These are phyloP conservation scores for Ophiostoma quercus DNA, from an alignment of 2,329 filamentous ascomycete genomes.

Conservation along the genomic window DNA sequence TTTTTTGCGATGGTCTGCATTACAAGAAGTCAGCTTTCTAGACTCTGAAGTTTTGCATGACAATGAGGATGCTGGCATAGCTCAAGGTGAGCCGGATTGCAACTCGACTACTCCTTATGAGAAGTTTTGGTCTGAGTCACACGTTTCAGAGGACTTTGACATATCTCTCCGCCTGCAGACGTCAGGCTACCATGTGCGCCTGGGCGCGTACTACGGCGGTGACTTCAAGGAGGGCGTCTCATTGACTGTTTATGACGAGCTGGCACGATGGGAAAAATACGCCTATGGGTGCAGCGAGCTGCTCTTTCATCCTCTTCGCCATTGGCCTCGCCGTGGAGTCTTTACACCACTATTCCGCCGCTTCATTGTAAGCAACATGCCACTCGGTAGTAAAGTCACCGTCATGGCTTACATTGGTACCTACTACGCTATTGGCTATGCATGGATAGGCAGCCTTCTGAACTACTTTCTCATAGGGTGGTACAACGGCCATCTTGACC, in stretches of 20 bases:
- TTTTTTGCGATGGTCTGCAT: slow-evolving; percentile 67
- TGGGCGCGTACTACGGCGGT: slow-evolving; percentile 66
- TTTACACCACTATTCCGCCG: slow-evolving; percentile 72
- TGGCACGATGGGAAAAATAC: slow-evolving; percentile 82
- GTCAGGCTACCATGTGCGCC: slow-evolving; percentile 65
- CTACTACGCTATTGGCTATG: slow-evolving; percentile 72
- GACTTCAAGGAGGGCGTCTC: slow-evolving; percentile 81
- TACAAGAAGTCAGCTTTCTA: slow-evolving; percentile 66
- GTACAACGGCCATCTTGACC: slow-evolving; percentile 71
- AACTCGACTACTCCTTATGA: slow-evolving; percentile 62
- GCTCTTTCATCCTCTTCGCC: slow-evolving; percentile 70
- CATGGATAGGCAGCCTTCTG: slow-evolving; percentile 65
- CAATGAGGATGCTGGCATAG: not conserved
- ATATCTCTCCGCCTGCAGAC: slow-evolving; percentile 74
- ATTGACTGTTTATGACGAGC: slow-evolving; percentile 76
- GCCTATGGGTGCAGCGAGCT: slow-evolving; percentile 80
- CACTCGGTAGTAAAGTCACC: slow-evolving; percentile 69
- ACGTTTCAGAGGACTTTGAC: slow-evolving; percentile 77
- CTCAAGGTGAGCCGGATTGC: not conserved
- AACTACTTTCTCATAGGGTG: slow-evolving; percentile 75
- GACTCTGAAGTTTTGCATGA: slow-evolving; percentile 50
- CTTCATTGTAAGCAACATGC: slow-evolving; percentile 69
- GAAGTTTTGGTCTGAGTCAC: slow-evolving; percentile 76
- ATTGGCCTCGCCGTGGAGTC: slow-evolving; percentile 67
- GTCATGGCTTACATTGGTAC: slow-evolving; percentile 73